These are phyloP conservation scores for Pichia manshurica DNA, from an alignment of 805 yeast species.

Conservation along the genomic window DNA sequence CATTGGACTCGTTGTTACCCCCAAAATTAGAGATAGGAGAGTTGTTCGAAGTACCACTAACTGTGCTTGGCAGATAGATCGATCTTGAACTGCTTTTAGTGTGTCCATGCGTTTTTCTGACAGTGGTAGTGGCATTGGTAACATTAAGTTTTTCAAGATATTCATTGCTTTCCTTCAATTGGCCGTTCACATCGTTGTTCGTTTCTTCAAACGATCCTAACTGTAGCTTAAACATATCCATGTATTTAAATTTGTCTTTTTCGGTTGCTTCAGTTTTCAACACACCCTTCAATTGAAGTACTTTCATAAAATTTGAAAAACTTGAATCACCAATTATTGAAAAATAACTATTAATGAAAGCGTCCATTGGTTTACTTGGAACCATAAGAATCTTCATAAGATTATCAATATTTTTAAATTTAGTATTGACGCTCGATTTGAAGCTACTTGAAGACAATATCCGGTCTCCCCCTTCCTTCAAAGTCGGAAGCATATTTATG, in stretches of 20 bases:
- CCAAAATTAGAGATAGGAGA: neutral
- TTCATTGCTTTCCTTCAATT: slow-evolving; percentile 26
- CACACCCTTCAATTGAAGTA: slow-evolving; percentile 56
- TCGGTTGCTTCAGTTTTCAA: slow-evolving; percentile 27
- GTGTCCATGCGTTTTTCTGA: slow-evolving; percentile 8
- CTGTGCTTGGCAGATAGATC: slow-evolving; percentile 14
- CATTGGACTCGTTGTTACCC: neutral
- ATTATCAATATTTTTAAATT: slow-evolving; percentile 41
- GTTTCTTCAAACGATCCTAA: slow-evolving; percentile 31
- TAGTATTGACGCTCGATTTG: slow-evolving; percentile 23
- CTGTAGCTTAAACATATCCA: slow-evolving; percentile 36
- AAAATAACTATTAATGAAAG: slow-evolving; percentile 60
- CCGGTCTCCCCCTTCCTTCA: slow-evolving; percentile 33
- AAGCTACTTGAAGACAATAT: slow-evolving; percentile 23
- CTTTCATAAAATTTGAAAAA: slow-evolving; percentile 55
- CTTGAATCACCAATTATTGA: slow-evolving; percentile 60
- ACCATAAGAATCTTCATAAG: slow-evolving; percentile 65
- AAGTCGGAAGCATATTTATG: slow-evolving; percentile 43
- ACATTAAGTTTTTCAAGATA: slow-evolving; percentile 24
- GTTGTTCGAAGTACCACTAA: neutral
- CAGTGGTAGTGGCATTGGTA: neutral
- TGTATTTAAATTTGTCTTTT: slow-evolving; percentile 33
- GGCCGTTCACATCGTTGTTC: slow-evolving; percentile 19
- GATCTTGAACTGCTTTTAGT: slow-evolving; percentile 12
- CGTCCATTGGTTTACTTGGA: slow-evolving; percentile 58